Percentiles rank a stretch among this genome's conserved stretches.
Conservation (phyloP, 352 stramenopile species). For the Pythium insidiosum region DNA sequence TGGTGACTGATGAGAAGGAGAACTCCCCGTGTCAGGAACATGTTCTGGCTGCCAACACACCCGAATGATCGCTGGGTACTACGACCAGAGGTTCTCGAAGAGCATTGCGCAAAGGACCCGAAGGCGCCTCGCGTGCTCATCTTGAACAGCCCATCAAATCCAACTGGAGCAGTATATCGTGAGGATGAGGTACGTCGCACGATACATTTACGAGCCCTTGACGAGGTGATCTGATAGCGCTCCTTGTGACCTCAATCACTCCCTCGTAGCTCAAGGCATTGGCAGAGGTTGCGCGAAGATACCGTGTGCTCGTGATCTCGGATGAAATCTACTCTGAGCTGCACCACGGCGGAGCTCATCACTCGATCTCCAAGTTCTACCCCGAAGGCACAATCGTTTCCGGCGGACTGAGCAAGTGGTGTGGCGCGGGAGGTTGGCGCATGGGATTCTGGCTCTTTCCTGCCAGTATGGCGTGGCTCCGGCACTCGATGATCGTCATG, state of each 20-base stretch:
- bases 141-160: constrained; percentile 82
- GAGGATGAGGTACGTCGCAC: constrained; percentile 63
- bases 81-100: constrained; percentile 72
- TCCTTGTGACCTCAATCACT: too few species aligned
- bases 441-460: constrained; percentile 87
- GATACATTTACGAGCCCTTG: too few species aligned
- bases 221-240: too few species aligned
- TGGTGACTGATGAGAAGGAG: too few species aligned
- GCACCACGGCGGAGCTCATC: constrained; percentile 58
- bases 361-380: constrained; percentile 83
- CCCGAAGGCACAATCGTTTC: constrained; percentile 85
- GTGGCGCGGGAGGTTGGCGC: constrained; percentile 77
- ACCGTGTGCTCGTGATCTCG: constrained; percentile 84
- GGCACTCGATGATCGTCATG: constrained; percentile 85
- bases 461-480: constrained; percentile 65
- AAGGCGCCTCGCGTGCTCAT: constrained; percentile 81
- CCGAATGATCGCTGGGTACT: constrained; percentile 77
- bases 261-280: constrained; percentile 59
- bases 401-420: constrained; percentile 84
- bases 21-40: too few species aligned
- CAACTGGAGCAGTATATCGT: constrained; percentile 75
- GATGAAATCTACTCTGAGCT: constrained; percentile 88
- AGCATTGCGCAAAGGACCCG: constrained; percentile 69
- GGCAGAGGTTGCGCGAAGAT: constrained; percentile 69
- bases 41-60: constrained; percentile 82